Percentiles rank a stretch among this genome's conserved stretches.
phyloP scores from a whole-genome alignment of 176 grass and related monocot species.

The Puccinellia tenuiflora region DNA sequence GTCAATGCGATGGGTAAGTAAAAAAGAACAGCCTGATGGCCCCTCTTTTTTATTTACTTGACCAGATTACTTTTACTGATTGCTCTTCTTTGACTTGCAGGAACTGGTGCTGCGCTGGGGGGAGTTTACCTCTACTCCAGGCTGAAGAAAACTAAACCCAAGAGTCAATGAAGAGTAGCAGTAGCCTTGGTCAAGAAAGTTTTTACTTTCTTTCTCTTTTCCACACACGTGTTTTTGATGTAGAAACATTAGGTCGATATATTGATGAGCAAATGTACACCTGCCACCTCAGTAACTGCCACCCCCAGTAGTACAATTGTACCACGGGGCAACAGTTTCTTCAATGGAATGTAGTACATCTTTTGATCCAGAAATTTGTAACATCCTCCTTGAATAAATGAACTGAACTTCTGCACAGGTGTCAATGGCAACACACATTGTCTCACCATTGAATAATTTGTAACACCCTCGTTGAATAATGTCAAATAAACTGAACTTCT shows the following conservation, averaged over 20 bases:
- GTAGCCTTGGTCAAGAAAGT: background rate
- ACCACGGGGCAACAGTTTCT: background rate
- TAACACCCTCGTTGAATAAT: too few species aligned
- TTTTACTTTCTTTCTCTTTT: background rate
- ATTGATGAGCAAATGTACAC: background rate
- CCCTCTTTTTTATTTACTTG: background rate
- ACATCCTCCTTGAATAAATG: background rate
- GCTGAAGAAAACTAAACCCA: slow-evolving; percentile 42
- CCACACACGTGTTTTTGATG: background rate
- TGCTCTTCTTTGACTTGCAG: slow-evolving; percentile 11
- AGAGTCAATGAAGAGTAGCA: slow-evolving; percentile 18
- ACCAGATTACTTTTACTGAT: background rate
- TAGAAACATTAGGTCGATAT: background rate
- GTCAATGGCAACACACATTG: too few species aligned
- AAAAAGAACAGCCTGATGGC: background rate
- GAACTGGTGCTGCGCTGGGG: slow-evolving; percentile 52
- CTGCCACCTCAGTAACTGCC: background rate
- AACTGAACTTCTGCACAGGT: too few species aligned
- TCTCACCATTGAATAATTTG: background rate
- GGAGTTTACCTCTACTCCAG: slow-evolving; percentile 67
- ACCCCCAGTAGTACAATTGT: slow-evolving; percentile 12
- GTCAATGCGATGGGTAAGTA: slow-evolving; percentile 67
- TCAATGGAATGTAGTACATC: too few species aligned
- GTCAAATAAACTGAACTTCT: too few species aligned
- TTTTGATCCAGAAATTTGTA: too few species aligned